phyloP scores from a whole-genome alignment of 108 stramenopile genomes.

The Nitzschia sp. region DNA sequence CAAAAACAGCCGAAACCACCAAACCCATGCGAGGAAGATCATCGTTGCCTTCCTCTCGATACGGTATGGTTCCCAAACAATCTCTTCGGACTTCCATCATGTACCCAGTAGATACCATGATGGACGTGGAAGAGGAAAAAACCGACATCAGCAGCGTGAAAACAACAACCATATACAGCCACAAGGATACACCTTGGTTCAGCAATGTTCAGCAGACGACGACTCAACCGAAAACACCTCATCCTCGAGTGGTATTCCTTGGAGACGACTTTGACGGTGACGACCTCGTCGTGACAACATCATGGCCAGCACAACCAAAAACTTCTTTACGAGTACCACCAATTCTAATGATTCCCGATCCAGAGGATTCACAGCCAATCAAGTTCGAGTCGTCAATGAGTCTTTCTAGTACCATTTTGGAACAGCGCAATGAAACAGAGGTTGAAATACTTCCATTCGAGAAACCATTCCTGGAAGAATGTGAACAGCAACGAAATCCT shows the following conservation, averaged over 20 bases:
- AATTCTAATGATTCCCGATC: no score
- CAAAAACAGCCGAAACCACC: background rate
- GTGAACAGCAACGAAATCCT: constrained; percentile 50
- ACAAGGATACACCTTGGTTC: no score
- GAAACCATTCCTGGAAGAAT: constrained; percentile 47
- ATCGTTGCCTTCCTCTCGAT: background rate
- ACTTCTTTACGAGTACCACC: no score
- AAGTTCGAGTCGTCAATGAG: background rate
- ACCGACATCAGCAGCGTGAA: no score
- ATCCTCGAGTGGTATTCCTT: no score
- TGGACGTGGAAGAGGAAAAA: background rate
- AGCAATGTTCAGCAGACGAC: no score
- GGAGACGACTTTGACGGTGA: no score
- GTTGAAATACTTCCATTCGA: constrained; percentile 14
- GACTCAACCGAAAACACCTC: no score
- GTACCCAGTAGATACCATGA: background rate
- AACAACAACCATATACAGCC: no score
- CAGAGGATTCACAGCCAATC: background rate
- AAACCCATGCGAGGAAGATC: background rate
- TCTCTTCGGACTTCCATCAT: background rate
- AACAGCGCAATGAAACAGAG: constrained; percentile 1
- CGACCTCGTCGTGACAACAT: no score
- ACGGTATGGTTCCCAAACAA: constrained; percentile 2
- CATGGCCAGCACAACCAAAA: no score
- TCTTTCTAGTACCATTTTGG: background rate